phyloP scores from a whole-genome alignment of 495 filamentous ascomycete genomes.

The Podospora comata region DNA sequence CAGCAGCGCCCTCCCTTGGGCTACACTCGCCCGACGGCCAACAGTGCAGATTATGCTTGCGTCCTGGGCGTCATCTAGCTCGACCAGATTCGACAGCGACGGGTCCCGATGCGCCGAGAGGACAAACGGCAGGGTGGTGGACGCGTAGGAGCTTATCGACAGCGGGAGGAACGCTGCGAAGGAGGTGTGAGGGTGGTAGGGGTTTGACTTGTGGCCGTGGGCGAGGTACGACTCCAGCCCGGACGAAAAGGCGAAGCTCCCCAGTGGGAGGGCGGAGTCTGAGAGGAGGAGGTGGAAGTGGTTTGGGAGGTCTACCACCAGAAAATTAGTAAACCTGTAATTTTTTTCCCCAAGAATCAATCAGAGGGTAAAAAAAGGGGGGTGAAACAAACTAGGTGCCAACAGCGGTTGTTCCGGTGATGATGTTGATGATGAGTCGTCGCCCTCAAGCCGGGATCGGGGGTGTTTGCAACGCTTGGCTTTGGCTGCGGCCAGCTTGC shows the following conservation, averaged over 20 bases:
- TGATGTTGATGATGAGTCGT: too few species aligned
- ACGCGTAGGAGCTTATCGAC: conserved; percentile 73
- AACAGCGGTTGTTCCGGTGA: neutral
- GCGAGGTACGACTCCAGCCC: conserved; percentile 92
- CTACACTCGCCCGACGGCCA: conserved; percentile 74
- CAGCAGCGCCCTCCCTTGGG: conserved; percentile 81
- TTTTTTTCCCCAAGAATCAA: neutral
- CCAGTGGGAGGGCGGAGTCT: conserved; percentile 91
- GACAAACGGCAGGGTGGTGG: conserved; percentile 80
- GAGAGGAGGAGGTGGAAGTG: conserved; percentile 89
- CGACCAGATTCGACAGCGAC: conserved; percentile 39
- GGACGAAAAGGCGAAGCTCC: conserved; percentile 94
- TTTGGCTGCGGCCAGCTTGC: conserved; percentile 37
- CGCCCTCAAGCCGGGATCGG: neutral
- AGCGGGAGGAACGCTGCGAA: conserved; percentile 75
- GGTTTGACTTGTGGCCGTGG: conserved; percentile 55
- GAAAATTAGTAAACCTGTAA: conserved; percentile 1
- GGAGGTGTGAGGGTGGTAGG: conserved; percentile 32
- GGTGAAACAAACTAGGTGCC: neutral
- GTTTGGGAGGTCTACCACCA: conserved; percentile 4
- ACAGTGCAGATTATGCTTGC: conserved; percentile 84
- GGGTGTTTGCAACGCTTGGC: conserved; percentile 16
- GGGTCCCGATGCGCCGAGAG: conserved; percentile 71
- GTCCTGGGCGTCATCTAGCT: conserved; percentile 80
- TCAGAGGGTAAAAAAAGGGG: neutral